Evolutionary conservation across 352 stramenopile genomes (phyloP).

Genomic region (Globisporangium spiculum): DNA sequence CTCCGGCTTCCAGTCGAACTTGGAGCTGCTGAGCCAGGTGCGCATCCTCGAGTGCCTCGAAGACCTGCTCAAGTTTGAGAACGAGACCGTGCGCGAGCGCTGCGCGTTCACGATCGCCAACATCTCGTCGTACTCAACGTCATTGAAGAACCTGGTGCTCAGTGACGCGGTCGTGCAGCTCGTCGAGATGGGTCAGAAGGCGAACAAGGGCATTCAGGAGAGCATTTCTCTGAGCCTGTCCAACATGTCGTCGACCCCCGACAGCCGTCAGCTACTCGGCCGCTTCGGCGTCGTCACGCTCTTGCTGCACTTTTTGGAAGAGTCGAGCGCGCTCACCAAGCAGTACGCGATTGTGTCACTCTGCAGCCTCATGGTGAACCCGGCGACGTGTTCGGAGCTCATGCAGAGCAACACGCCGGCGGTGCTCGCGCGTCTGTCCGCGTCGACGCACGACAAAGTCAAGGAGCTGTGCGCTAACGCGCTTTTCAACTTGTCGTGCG

Average conservation of each 20-base stretch:
- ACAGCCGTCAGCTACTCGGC: slow-evolving; percentile 55
- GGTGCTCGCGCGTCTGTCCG: slow-evolving; percentile 47
- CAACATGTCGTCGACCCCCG: slow-evolving; percentile 62
- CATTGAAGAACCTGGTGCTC: slow-evolving; percentile 61
- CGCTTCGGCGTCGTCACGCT: slow-evolving; percentile 70
- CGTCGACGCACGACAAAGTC: slow-evolving; percentile 45
- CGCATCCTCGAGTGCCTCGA: slow-evolving; percentile 72
- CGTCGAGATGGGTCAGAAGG: slow-evolving; percentile 51
- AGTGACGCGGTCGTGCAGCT: slow-evolving; percentile 67
- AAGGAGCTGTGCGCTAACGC: slow-evolving; percentile 72
- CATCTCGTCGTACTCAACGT: slow-evolving; percentile 59
- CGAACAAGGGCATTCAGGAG: slow-evolving; percentile 57
- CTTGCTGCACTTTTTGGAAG: slow-evolving; percentile 63
- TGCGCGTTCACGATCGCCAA: slow-evolving; percentile 76
- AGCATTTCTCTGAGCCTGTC: slow-evolving; percentile 73
- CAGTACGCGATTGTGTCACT: slow-evolving; percentile 70
- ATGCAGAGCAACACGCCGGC: slow-evolving; percentile 65
- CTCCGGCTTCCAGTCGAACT: slow-evolving; percentile 61
- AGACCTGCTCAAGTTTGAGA: slow-evolving; percentile 69
- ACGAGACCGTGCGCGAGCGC: slow-evolving; percentile 62
- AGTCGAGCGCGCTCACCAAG: slow-evolving; percentile 46
- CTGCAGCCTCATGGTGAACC: slow-evolving; percentile 62
- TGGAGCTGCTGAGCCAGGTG: slow-evolving; percentile 62
- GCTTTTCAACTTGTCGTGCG: slow-evolving; percentile 79
- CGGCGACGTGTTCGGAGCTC: slow-evolving; percentile 52